Conservation (phyloP, 352 stramenopile genomes). For the Aphanomyces astaci region DNA sequence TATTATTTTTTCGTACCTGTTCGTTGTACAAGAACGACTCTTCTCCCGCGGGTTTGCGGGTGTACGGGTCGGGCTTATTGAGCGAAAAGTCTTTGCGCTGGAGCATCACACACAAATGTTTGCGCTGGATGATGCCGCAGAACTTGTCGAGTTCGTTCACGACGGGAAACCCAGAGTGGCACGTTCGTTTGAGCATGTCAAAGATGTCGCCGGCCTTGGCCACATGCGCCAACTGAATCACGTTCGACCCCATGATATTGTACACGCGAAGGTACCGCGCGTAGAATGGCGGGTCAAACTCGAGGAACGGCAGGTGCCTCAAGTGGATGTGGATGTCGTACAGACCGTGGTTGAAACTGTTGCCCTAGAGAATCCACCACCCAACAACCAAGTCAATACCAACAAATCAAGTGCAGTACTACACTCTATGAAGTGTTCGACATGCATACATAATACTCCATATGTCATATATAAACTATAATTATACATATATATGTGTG, state of each 20-base stretch:
- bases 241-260: slow-evolving; percentile 69
- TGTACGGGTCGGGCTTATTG: slow-evolving; percentile 70
- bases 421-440: too few species aligned
- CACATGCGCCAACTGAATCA: slow-evolving; percentile 58
- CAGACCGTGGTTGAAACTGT: slow-evolving; percentile 97
- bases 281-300: slow-evolving; percentile 89
- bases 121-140: slow-evolving; percentile 63
- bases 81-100: slow-evolving; percentile 83
- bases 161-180: slow-evolving; percentile 70
- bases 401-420: too few species aligned
- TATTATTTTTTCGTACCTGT: too few species aligned
- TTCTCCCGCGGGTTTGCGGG: slow-evolving; percentile 58
- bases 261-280: slow-evolving; percentile 58
- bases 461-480: too few species aligned
- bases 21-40: slow-evolving; percentile 81
- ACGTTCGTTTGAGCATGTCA: slow-evolving; percentile 57
- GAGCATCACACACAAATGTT: slow-evolving; percentile 68
- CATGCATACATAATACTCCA: too few species aligned
- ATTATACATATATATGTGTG: too few species aligned
- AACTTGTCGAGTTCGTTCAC: slow-evolving; percentile 55
- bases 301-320: slow-evolving; percentile 94
- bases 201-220: slow-evolving; percentile 72
- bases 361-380: slow-evolving; percentile 44
- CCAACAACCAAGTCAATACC: neutral
- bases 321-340: slow-evolving; percentile 99